Conservation (phyloP, 305 asterid genomes). For the Rubia balearica region DNA sequence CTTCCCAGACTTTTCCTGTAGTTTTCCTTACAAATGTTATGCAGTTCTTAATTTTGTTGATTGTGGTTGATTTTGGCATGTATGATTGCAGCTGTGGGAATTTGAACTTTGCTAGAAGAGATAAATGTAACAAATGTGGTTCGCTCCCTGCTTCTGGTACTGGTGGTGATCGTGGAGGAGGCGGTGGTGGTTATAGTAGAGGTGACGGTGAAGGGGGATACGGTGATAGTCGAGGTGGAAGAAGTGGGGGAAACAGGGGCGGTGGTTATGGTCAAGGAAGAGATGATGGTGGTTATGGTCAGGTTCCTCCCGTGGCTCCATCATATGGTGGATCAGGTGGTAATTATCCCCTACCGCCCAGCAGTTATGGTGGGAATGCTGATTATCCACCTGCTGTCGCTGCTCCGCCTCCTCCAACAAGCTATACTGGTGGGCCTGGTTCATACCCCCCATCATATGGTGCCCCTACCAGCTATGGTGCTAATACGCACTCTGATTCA, state of each 20-base stretch:
- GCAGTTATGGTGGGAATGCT: slow-evolving; percentile 56
- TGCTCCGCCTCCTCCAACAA: slow-evolving; percentile 62
- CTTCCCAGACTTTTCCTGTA: neutral
- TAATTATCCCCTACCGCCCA: slow-evolving; percentile 58
- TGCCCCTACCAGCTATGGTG: slow-evolving; percentile 62
- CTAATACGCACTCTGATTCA: slow-evolving; percentile 39
- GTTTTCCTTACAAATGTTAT: slow-evolving; percentile 3
- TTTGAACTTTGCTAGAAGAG: slow-evolving; percentile 95
- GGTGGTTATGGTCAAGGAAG: slow-evolving; percentile 67
- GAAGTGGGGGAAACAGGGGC: slow-evolving; percentile 51
- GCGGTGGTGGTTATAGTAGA: slow-evolving; percentile 39
- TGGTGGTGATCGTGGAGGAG: slow-evolving; percentile 67
- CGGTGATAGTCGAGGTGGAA: slow-evolving; percentile 43
- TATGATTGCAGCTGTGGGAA: slow-evolving; percentile 93
- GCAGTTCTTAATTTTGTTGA: slow-evolving; percentile 22
- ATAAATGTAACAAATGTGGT: slow-evolving; percentile 97
- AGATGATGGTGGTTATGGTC: slow-evolving; percentile 69
- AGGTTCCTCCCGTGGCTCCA: slow-evolving; percentile 63
- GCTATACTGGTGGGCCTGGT: slow-evolving; percentile 82
- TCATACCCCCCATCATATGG: slow-evolving; percentile 94
- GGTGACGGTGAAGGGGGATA: slow-evolving; percentile 31
- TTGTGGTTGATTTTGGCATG: slow-evolving; percentile 35
- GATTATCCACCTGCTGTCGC: slow-evolving; percentile 60
- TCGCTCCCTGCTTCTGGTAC: slow-evolving; percentile 76
- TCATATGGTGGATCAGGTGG: slow-evolving; percentile 65